Conservation (phyloP, 352 stramenopile species). For the Globisporangium solare region DNA sequence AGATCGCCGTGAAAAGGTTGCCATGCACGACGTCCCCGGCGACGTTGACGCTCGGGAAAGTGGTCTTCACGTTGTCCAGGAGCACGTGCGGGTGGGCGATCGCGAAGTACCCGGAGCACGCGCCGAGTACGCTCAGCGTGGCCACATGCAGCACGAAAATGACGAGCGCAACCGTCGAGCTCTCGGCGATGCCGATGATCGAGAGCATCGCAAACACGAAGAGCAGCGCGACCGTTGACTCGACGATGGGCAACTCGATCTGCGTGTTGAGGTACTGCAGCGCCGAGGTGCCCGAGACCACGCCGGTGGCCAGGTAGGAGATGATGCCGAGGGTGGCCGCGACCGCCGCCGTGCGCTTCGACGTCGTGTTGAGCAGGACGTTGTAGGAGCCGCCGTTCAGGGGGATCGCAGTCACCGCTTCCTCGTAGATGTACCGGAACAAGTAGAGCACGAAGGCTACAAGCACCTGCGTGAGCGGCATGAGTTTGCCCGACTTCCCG, state of each 20-base stretch:
- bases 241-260: constrained; percentile 33
- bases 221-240: constrained; percentile 50
- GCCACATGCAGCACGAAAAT: constrained; percentile 85
- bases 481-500: constrained; percentile 77
- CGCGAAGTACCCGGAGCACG: constrained; percentile 56
- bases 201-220: constrained; percentile 83
- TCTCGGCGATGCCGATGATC: constrained; percentile 85
- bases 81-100: constrained; percentile 53
- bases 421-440: constrained; percentile 87
- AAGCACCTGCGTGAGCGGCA: constrained; percentile 74
- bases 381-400: constrained; percentile 92
- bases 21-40: constrained; percentile 27
- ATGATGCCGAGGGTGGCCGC: constrained; percentile 88
- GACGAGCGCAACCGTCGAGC: constrained; percentile 66
- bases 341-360: constrained; percentile 84
- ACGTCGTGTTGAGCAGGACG: constrained; percentile 89
- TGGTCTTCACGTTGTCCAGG: constrained; percentile 58
- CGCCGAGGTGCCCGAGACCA: constrained; percentile 59
- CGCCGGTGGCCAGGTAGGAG: constrained; percentile 88
- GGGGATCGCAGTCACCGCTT: constrained; percentile 87
- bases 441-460: constrained; percentile 70
- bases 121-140: constrained; percentile 70
- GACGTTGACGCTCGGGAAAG: constrained; percentile 55
- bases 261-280: constrained; percentile 62
- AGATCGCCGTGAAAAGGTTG: constrained; percentile 56